Evolutionary conservation across 129 eudicot species (phyloP), one percentile per base, ranked within the genome.

Genomic region (Flaveria trinervia): DNA sequence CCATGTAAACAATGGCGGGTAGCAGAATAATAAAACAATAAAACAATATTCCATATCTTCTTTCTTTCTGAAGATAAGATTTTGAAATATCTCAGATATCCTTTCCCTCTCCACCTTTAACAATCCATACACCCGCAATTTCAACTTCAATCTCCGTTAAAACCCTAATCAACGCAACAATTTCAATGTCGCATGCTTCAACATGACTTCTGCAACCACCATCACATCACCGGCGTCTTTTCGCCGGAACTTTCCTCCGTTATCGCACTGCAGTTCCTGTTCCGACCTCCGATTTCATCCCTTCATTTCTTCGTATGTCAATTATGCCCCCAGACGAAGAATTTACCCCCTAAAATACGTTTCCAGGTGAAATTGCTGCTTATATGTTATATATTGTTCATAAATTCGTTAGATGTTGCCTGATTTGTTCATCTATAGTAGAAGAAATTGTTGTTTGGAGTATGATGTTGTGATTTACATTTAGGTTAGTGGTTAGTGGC

Each of bases 191-290:
- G 56, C 50, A 72, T 11, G 43, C 71, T 48, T 73, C 25, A 16
- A 73, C 5, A 64, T 84, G 80, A 74, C 52, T 23, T 75, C 62
- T 10, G 36, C 76, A 75, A 59, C 74, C 8, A 86, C 82, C 83
- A 84, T 75, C 79, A 62, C 87, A 25, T 77, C 89, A 12, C 84
- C 88, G 64, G 87, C 90, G 48, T 76, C 79, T 83, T 87, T 90
- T 82, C 86, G 91, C 78, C 85, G 88, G 77, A 90, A 64, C 72
- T 65, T 84, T 46, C 28, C 84, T 76, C 90, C 92, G 0, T 46
- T 83, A 33, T 78, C 92, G 25, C 87, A 71, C 33, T 90, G 95
- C 71, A 84, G 70, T 50, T 81, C 89, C 43, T 82, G 88, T 81
- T 67, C 59, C 17, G 60, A 56, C 75, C 81, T 90, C 75, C 83